Conservation (phyloP, 495 filamentous ascomycete species). For the Penicillium lagena region DNA sequence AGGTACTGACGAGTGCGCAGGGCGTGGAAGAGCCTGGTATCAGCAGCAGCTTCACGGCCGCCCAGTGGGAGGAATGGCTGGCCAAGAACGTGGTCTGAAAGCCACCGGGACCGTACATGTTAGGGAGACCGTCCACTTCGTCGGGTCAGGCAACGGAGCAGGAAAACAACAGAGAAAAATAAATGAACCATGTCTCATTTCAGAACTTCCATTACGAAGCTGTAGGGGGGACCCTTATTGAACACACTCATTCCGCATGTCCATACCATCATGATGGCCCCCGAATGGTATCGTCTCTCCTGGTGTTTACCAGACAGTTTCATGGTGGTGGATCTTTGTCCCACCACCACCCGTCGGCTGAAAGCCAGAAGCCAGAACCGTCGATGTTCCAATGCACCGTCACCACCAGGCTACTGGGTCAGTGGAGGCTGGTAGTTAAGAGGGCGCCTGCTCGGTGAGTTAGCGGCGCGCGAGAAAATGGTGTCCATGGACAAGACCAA, state of each 20-base stretch:
- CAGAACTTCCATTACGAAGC: slow-evolving; percentile 23
- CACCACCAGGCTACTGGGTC: slow-evolving; percentile 25
- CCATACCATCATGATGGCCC: slow-evolving; percentile 10
- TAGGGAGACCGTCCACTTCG: too few species aligned
- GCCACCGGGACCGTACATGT: background rate
- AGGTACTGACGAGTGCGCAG: slow-evolving; percentile 28
- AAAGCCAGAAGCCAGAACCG: background rate
- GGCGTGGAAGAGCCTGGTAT: slow-evolving; percentile 75
- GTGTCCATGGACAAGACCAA: slow-evolving; percentile 36
- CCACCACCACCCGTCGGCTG: too few species aligned
- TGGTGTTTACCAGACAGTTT: background rate
- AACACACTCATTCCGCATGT: slow-evolving; percentile 16
- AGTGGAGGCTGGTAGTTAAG: slow-evolving; percentile 78
- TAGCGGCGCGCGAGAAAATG: slow-evolving; percentile 1
- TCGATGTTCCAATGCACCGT: slow-evolving; percentile 7
- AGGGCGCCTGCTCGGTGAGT: slow-evolving; percentile 54
- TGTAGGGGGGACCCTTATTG: slow-evolving; percentile 16
- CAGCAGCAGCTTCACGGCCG: slow-evolving; percentile 65
- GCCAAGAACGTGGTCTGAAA: slow-evolving; percentile 62
- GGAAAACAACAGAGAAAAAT: slow-evolving; percentile 2
- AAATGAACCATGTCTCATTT: slow-evolving; percentile 31
- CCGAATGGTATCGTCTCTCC: background rate
- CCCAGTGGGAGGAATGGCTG: slow-evolving; percentile 84
- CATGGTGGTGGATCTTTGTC: too few species aligned
- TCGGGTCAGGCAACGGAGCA: slow-evolving; percentile 2